These are phyloP conservation scores for Fusarium caatingaense DNA, from an alignment of 2,329 filamentous ascomycete species.

Conservation along the genomic window DNA sequence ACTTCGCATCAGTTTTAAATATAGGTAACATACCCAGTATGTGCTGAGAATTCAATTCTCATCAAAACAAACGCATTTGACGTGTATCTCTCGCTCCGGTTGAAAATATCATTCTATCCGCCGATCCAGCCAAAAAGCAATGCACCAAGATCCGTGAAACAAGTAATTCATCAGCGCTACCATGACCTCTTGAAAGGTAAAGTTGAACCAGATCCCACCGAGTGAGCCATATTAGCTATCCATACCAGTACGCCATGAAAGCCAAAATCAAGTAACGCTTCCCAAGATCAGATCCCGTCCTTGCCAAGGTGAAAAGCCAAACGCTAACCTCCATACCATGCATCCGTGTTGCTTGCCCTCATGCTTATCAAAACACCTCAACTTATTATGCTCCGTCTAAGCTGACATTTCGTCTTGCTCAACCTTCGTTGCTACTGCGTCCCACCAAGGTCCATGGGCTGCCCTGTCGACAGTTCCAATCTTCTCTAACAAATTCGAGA, in stretches of 20 bases:
- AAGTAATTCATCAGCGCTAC: slow-evolving; percentile 14
- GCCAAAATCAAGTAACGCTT: slow-evolving; percentile 29
- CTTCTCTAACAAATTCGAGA: slow-evolving; percentile 74
- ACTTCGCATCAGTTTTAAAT: background rate
- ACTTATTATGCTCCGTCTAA: slow-evolving; percentile 20
- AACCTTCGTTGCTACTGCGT: slow-evolving; percentile 69
- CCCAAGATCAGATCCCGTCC: slow-evolving; percentile 19
- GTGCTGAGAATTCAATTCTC: background rate
- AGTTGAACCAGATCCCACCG: slow-evolving; percentile 11
- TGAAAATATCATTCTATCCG: slow-evolving; percentile 28
- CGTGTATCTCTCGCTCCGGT: background rate
- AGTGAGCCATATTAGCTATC: slow-evolving; percentile 19
- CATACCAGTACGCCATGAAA: slow-evolving; percentile 39
- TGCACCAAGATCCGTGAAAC: slow-evolving; percentile 6
- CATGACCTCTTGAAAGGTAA: slow-evolving; percentile 9
- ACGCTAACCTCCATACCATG: slow-evolving; percentile 33
- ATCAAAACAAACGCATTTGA: background rate
- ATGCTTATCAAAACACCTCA: slow-evolving; percentile 8
- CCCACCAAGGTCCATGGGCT: slow-evolving; percentile 77
- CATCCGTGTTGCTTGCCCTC: slow-evolving; percentile 37
- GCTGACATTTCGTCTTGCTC: slow-evolving; percentile 54
- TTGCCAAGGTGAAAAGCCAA: slow-evolving; percentile 15
- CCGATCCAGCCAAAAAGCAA: slow-evolving; percentile 20
- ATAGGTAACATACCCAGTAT: background rate
- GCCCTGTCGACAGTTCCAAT: slow-evolving; percentile 75